A percentile compares a stretch with the other conserved stretches of the same genome.
Conservation (phyloP, 768 basidiomycete genomes). For the Termitomyces sp. region DNA sequence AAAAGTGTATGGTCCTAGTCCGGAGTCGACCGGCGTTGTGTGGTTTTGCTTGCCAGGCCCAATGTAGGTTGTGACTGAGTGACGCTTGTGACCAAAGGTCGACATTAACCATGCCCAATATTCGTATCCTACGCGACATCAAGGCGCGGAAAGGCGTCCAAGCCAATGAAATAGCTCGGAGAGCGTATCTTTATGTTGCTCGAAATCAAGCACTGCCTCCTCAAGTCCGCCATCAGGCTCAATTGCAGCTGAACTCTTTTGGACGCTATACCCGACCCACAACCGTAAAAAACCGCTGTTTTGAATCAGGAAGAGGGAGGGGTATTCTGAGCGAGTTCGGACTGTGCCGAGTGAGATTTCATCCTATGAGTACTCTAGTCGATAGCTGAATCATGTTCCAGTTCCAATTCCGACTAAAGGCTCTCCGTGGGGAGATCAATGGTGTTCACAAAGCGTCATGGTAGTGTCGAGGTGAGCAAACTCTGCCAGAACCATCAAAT, state of each 20-base stretch:
- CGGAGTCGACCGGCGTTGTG: slow-evolving; percentile 32
- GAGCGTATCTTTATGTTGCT: slow-evolving; percentile 91
- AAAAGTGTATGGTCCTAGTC: slow-evolving; percentile 8
- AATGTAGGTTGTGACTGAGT: slow-evolving; percentile 3
- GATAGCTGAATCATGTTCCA: slow-evolving; percentile 25
- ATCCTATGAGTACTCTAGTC: slow-evolving; percentile 12
- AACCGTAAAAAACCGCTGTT: slow-evolving; percentile 86
- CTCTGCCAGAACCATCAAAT: neutral
- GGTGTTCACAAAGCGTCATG: slow-evolving; percentile 93
- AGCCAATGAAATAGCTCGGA: slow-evolving; percentile 75
- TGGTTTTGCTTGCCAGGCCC: slow-evolving; percentile 27
- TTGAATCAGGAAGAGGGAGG: slow-evolving; percentile 79
- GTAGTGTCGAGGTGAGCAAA: slow-evolving; percentile 38
- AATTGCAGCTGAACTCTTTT: slow-evolving; percentile 89
- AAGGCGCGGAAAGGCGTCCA: slow-evolving; percentile 71
- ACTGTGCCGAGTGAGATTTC: slow-evolving; percentile 63
- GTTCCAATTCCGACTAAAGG: slow-evolving; percentile 91
- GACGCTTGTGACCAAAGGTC: slow-evolving; percentile 2
- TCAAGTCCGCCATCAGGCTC: slow-evolving; percentile 89
- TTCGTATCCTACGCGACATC: slow-evolving; percentile 68
- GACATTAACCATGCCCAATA: slow-evolving; percentile 33
- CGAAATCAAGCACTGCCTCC: slow-evolving; percentile 87
- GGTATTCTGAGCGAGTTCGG: slow-evolving; percentile 91
- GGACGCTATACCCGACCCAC: slow-evolving; percentile 80
- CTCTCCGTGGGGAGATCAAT: slow-evolving; percentile 74